These are phyloP conservation scores for Rubus parviflorus DNA, from an alignment of 306 rosid species.

Conservation along the genomic window DNA sequence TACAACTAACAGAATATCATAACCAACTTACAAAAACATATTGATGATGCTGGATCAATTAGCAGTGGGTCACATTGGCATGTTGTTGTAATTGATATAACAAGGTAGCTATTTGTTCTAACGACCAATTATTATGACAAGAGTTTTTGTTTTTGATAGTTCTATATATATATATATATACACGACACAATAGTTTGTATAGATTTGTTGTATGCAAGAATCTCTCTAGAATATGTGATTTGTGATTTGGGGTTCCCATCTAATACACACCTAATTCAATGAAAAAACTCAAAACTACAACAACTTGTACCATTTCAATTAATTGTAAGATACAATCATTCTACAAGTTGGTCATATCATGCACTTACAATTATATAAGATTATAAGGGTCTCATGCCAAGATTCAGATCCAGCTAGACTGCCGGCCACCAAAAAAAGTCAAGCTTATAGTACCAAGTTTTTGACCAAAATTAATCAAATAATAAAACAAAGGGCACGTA, in stretches of 20 bases:
- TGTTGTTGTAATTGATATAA: background rate
- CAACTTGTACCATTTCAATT: background rate
- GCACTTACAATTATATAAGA: background rate
- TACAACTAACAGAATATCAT: no score
- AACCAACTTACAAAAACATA: no score
- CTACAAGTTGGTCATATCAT: background rate
- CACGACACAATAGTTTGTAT: no score
- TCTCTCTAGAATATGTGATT: background rate
- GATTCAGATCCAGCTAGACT: conserved; percentile 2
- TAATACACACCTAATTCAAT: background rate
- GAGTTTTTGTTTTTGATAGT: no score
- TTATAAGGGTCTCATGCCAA: background rate
- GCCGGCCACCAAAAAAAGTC: background rate
- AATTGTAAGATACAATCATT: background rate
- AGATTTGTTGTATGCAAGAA: background rate
- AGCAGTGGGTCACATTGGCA: background rate
- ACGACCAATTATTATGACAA: no score
- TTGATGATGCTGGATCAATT: no score
- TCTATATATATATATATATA: no score
- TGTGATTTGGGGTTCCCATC: background rate
- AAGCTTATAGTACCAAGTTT: background rate
- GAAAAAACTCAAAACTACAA: background rate
- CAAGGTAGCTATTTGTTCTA: no score
- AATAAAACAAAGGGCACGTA: background rate
- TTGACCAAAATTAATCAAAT: background rate